Conservation (phyloP, 768 basidiomycete genomes). For the Tricholoma bakamatsutake region DNA sequence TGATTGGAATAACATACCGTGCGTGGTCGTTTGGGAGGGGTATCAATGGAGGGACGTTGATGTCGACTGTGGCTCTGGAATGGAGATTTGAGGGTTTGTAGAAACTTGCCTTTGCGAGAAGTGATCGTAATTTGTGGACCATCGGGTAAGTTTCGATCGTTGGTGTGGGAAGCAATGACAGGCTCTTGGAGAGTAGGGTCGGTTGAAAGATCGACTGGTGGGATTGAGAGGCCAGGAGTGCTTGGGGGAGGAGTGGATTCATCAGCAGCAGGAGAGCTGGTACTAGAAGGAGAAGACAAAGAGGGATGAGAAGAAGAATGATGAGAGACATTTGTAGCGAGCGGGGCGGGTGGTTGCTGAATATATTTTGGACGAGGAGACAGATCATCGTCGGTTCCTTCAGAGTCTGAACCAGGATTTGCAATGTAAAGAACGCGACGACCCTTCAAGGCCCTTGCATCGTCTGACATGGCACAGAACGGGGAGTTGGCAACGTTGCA, state of each 20-base stretch:
- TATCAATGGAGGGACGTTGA: conserved; percentile 14
- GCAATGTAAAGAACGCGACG: conserved; percentile 46
- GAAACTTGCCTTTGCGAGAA: conserved; percentile 28
- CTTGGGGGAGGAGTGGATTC: conserved; percentile 70
- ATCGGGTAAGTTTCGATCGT: conserved; percentile 9
- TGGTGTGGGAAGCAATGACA: conserved; percentile 8
- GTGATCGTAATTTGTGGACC: conserved; percentile 15
- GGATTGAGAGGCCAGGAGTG: conserved; percentile 50
- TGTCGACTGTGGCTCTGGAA: conserved; percentile 20
- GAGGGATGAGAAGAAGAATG: conserved; percentile 45
- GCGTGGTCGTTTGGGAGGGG: conserved; percentile 23
- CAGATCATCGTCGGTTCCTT: conserved; percentile 23
- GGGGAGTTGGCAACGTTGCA: conserved; percentile 5
- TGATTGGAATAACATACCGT: conserved; percentile 27
- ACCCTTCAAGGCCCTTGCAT: conserved; percentile 35
- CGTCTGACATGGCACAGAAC: conserved; percentile 51
- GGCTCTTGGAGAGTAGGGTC: conserved; percentile 31
- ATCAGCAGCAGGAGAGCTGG: conserved; percentile 53
- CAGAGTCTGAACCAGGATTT: conserved; percentile 51
- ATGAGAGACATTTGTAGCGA: conserved; percentile 29
- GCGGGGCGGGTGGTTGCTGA: conserved; percentile 18
- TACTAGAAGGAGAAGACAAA: conserved; percentile 65
- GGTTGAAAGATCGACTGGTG: conserved; percentile 33
- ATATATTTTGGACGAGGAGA: background rate
- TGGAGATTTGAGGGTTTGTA: conserved; percentile 28